A percentile compares a stretch with the other conserved stretches of the same genome.
Evolutionary conservation across 805 yeast genomes (phyloP).

Genomic region (Yamadazyma akitaensis): DNA sequence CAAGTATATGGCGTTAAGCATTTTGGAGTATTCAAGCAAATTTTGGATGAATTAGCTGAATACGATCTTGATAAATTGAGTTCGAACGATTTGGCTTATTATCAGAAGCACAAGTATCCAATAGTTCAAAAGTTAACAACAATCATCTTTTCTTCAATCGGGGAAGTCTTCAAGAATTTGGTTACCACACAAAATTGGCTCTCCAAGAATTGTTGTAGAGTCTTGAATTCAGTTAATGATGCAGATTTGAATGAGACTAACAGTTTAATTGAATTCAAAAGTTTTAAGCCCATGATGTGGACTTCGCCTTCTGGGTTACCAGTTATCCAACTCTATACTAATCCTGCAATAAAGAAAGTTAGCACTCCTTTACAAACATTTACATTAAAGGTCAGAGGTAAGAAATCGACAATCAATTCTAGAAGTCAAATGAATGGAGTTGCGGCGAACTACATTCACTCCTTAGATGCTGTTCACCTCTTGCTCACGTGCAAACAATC

Average conservation of each 20-base stretch:
- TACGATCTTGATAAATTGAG: background rate
- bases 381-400: background rate
- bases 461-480: constrained; percentile 40
- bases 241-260: background rate
- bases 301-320: constrained; percentile 40
- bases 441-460: constrained; percentile 44
- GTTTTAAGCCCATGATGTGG: constrained; percentile 40
- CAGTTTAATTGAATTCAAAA: constrained; percentile 19
- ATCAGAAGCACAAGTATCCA: background rate
- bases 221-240: constrained; percentile 20
- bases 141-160: constrained; percentile 23
- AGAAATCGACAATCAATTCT: background rate
- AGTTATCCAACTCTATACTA: constrained; percentile 34
- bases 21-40: constrained; percentile 35
- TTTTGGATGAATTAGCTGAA: constrained; percentile 16
- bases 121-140: constrained; percentile 19
- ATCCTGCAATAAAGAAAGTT: constrained; percentile 10
- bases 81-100: constrained; percentile 3
- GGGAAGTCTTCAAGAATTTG: constrained; percentile 32
- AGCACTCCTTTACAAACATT: constrained; percentile 23
- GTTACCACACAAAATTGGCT: constrained; percentile 36
- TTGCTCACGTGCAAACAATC: constrained; percentile 32
- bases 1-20: constrained; percentile 43
- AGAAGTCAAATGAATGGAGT: constrained; percentile 33
- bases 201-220: constrained; percentile 25